Evolutionary conservation across 331 rosid genomes (phyloP), one percentile per base, ranked within the genome.

Genomic region (Dryas integrifolia): DNA sequence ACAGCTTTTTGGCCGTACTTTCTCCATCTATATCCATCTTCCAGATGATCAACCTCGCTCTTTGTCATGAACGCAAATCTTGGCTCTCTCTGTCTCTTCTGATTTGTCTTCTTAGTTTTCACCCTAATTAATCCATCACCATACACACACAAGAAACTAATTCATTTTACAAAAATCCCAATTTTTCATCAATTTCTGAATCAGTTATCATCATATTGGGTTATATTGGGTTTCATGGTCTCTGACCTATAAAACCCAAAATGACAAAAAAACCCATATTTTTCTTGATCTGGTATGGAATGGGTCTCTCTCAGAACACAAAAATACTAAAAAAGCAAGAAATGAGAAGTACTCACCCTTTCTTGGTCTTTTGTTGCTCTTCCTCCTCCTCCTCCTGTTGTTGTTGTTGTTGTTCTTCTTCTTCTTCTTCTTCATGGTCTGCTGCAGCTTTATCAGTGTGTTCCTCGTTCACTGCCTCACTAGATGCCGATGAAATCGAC

Each of bases 1-100:
- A 91, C 98, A 67, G 97, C 96, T 76, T 94, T 94, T 83, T 94
- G 98, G 76, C 98, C 98, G 89, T 94, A 94, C 90, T 94, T 94
- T 72, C 97, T 89, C 98, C 98, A 94, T 82, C 97, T 82, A 76
- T 91, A 94, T n/a, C 98, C 98, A 80, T 94, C 98, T 85, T 94
- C 98, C 43, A 94, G 92, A 91, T 88, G 96, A 94, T 91, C 98
- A 5, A 94, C 97, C 87, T 94, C 97, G 80, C 98, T 94, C 86
- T 86, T 94, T 9, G 98, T 94, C 98, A 89, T 91, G 91, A 94
- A 94, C 44, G 97, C 98, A 72, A 94, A 77, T 85, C 96, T 91
- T 5, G 92, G 87, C 61, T 85, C 92, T 59, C 90, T 91, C 86
- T 83, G 90, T 79, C 82, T 89, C 90, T 94, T 91, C 79, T 79